Percentiles rank a stretch among this genome's conserved stretches.
Evolutionary conservation across 2,329 filamentous ascomycete species (phyloP).

Genomic region (Alternaria metachromatica): DNA sequence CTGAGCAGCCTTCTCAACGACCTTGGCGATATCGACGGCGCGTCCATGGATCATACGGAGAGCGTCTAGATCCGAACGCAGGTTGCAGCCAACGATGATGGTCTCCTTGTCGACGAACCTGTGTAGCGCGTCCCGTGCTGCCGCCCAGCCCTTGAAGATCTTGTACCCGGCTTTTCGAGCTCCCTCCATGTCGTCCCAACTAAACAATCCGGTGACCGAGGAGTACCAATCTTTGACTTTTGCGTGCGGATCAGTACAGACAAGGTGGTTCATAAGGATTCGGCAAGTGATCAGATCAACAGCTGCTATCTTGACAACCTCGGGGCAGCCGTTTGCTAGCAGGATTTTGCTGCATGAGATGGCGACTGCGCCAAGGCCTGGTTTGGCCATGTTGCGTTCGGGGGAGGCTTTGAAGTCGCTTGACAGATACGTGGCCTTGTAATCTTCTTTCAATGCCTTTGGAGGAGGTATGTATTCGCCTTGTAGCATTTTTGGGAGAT

Average conservation of each 20-base stretch:
- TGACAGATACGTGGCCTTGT: constrained; percentile 20
- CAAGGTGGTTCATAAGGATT: constrained; percentile 41
- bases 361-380: constrained; percentile 28
- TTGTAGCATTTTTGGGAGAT: constrained; percentile 36
- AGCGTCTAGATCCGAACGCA: constrained; percentile 42
- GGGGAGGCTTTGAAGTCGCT: constrained; percentile 33
- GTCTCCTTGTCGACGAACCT: constrained; percentile 42
- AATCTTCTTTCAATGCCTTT: constrained; percentile 32
- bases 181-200: constrained; percentile 33
- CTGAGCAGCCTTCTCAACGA: constrained; percentile 43
- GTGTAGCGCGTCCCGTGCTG: constrained; percentile 38
- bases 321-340: constrained; percentile 25
- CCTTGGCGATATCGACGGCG: constrained; percentile 39
- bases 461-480: constrained; percentile 35
- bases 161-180: constrained; percentile 38
- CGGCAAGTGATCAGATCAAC: constrained; percentile 41
- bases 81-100: constrained; percentile 44
- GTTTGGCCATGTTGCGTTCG: constrained; percentile 7
- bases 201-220: constrained; percentile 30
- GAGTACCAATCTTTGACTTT: constrained; percentile 36
- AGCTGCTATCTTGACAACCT: constrained; percentile 43
- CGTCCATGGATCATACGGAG: constrained; percentile 46
- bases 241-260: constrained; percentile 33
- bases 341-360: constrained; percentile 40
- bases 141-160: constrained; percentile 43